A percentile compares a stretch with the other conserved stretches of the same genome.
phyloP scores from a whole-genome alignment of 2,329 filamentous ascomycete species.

The Sporothrix inflata region DNA sequence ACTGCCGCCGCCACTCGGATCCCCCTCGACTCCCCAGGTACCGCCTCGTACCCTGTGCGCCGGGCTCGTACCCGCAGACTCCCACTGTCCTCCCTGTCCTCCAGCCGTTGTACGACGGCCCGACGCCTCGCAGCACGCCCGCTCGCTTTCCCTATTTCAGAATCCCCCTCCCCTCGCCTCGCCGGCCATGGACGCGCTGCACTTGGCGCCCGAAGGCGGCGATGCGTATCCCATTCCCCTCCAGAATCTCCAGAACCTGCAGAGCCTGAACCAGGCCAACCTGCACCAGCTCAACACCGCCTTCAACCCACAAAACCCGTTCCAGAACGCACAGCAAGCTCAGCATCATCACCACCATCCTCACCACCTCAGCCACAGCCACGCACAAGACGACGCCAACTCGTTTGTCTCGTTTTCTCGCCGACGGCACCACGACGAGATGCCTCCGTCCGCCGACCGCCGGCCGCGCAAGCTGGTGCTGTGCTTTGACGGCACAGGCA shows the following conservation, averaged over 20 bases:
- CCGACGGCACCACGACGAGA: constrained; percentile 19
- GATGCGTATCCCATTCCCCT: constrained; percentile 7
- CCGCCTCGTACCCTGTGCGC: constrained; percentile 1
- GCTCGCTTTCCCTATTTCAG: constrained; percentile 2
- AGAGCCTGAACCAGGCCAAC: not conserved
- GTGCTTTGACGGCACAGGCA: constrained; percentile 67
- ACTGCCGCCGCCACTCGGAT: not conserved
- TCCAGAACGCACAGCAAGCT: not conserved
- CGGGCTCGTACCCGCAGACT: not conserved
- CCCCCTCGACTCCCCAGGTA: not conserved
- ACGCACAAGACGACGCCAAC: constrained; percentile 4
- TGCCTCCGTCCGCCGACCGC: constrained; percentile 16
- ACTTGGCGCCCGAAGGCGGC: not conserved
- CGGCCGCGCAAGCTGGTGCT: constrained; percentile 55
- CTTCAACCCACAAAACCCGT: not conserved
- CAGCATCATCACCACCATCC: not conserved
- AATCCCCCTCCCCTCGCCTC: constrained; percentile 3
- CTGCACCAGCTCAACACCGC: not conserved
- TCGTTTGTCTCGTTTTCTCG: not conserved
- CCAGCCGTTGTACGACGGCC: not conserved
- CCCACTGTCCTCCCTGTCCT: not conserved
- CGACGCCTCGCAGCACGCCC: not conserved
- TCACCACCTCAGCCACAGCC: too few relatives aligned
- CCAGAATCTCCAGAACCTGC: not conserved
- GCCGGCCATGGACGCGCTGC: not conserved